These are phyloP conservation scores for Theileria parva DNA, from an alignment of 169 alveolate species.

Conservation along the genomic window DNA sequence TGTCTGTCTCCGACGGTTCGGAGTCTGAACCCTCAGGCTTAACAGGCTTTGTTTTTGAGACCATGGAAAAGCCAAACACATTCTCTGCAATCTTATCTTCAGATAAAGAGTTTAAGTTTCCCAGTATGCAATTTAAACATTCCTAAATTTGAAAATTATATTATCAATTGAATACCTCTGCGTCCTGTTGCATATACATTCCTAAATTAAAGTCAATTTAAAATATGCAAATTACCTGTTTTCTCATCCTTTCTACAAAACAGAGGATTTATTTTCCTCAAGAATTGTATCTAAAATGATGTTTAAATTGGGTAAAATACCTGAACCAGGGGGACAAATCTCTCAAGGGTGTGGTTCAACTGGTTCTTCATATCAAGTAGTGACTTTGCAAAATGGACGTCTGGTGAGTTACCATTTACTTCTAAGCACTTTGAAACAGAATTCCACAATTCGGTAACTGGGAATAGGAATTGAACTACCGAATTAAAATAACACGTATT, in stretches of 20 bases:
- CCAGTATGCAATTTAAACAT: constrained; percentile 63
- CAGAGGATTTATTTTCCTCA: constrained; percentile 50
- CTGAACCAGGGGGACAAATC: constrained; percentile 57
- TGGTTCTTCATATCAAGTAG: constrained; percentile 66
- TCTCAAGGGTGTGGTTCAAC: constrained; percentile 58
- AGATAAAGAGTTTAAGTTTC: constrained; percentile 19
- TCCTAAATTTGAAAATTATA: constrained; percentile 56
- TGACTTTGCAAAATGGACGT: constrained; percentile 52
- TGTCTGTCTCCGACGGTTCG: constrained; percentile 16
- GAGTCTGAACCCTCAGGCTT: constrained; percentile 15
- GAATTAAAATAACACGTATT: constrained; percentile 95
- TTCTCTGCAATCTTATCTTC: constrained; percentile 37
- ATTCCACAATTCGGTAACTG: constrained; percentile 75
- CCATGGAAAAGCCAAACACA: constrained; percentile 42
- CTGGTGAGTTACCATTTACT: constrained; percentile 18
- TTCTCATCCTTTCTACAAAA: constrained; percentile 58
- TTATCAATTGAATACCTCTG: constrained; percentile 67
- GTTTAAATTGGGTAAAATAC: background rate
- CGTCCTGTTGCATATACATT: constrained; percentile 84
- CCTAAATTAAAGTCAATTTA: constrained; percentile 43
- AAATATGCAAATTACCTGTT: constrained; percentile 34
- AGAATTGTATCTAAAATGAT: constrained; percentile 19
- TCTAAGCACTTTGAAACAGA: constrained; percentile 51
- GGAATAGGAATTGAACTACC: constrained; percentile 81
- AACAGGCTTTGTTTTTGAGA: constrained; percentile 15